Base-by-base conservation (phyloP, 2,329 filamentous ascomycete genomes). In the Pseudogymnoascus sp. region DNA sequence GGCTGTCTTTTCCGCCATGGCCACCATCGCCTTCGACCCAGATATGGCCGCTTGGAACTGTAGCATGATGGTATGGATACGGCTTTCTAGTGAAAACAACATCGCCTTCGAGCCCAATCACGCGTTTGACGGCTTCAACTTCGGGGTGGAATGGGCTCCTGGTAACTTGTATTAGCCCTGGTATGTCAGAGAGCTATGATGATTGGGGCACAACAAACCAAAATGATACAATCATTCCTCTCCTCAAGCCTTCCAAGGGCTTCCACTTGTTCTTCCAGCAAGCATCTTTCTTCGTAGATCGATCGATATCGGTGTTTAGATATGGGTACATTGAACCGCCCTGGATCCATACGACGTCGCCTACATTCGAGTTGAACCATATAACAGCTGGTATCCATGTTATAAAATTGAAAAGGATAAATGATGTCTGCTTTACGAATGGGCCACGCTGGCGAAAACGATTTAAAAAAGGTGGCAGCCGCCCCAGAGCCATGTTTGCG, bases 1-100 rank as follows among this genome's bases (percentile, higher is more conserved):
- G 74, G 62, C 85, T 91, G 69, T 84, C 83, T 60, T 83, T 81
- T 68, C 84, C 83, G 69, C 83, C 83, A 63, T 67, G 69, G 45
- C 75, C 74, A 11, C 89, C 91, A 72, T 99, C 94, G 1, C 94
- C 94, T 73, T 97, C 93, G 0, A 99, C 85, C 94, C 94, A 99
- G 28, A 97, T 82, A 77, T 97, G 92, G 16, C 91, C 91, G 65
- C 82, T 82, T 4, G 92, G 93, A 22, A 99, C 84, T 65, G 82
- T 81, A 52, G 89, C 78, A 7, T 75, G 79, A 1, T 77, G 68
- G 14, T 80, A 73, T 7, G 84, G 80, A 71, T 85, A 88, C 16
- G 85, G 86, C 61, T 78, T 74, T 63, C 83, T 80, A 41, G 89
- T 89, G 62, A 78, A 80, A 30, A 97, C 84, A 1, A 84, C 78